Evolutionary conservation across 2,329 filamentous ascomycete genomes (phyloP).

Genomic region (Trichoderma atrobrunneum): DNA sequence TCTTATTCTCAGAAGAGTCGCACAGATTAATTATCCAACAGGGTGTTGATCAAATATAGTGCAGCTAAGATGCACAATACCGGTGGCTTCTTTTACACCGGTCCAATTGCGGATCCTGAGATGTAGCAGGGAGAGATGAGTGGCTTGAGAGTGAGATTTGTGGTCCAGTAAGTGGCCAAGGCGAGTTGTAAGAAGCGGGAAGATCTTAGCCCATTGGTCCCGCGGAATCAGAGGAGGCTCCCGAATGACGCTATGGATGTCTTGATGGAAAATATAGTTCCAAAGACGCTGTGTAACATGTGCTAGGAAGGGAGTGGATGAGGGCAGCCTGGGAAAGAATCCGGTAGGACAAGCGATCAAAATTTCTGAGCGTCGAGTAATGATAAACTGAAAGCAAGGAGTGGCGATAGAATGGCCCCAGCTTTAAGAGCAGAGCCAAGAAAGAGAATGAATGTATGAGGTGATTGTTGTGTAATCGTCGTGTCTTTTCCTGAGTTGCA

Average conservation of each 20-base stretch:
- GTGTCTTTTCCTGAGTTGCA: background rate
- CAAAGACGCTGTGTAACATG: constrained; percentile 4
- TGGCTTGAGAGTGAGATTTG: background rate
- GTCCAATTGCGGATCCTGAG: background rate
- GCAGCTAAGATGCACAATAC: background rate
- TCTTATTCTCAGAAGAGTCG: background rate
- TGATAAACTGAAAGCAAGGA: background rate
- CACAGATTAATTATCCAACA: background rate
- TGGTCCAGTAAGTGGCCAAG: background rate
- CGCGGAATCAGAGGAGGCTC: background rate
- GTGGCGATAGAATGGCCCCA: background rate
- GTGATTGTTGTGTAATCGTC: background rate
- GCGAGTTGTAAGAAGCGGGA: background rate
- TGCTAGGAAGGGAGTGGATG: background rate
- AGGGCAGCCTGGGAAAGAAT: background rate
- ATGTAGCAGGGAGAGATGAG: background rate
- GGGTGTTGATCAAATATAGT: background rate
- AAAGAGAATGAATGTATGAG: background rate
- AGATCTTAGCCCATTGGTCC: background rate
- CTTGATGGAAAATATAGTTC: background rate
- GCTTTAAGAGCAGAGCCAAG: background rate
- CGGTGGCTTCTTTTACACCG: background rate
- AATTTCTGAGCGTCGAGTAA: background rate
- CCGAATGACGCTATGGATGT: background rate
- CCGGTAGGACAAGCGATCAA: background rate